Evolutionary conservation across 352 stramenopile genomes (phyloP).

Genomic region (Phytopythium sindhum): DNA sequence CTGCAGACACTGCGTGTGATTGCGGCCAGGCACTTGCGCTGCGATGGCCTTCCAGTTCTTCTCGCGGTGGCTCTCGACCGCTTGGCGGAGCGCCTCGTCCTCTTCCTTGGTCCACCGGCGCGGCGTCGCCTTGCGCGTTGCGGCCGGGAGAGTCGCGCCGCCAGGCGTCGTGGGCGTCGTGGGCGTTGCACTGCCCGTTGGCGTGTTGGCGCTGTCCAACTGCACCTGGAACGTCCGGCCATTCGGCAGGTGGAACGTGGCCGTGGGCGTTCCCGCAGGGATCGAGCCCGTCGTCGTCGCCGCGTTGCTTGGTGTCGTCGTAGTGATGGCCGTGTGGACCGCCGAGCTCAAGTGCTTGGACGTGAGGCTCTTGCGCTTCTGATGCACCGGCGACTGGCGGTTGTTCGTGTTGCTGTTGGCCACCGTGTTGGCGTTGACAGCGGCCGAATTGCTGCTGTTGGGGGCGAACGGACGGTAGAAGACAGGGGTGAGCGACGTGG

Average conservation of each 20-base stretch:
- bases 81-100: slow-evolving; percentile 79
- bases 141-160: slow-evolving; percentile 25
- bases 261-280: slow-evolving; percentile 30
- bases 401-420: slow-evolving; percentile 11
- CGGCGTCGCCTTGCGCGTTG: slow-evolving; percentile 68
- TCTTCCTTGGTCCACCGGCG: slow-evolving; percentile 87
- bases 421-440: not conserved
- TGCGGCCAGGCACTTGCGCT: slow-evolving; percentile 78
- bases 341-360: slow-evolving; percentile 56
- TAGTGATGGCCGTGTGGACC: not conserved
- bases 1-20: slow-evolving; percentile 91
- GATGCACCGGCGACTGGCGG: slow-evolving; percentile 42
- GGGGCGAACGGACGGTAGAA: slow-evolving; percentile 39
- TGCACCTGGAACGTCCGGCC: slow-evolving; percentile 75
- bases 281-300: slow-evolving; percentile 11
- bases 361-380: slow-evolving; percentile 77
- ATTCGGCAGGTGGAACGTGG: slow-evolving; percentile 28
- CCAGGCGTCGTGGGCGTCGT: slow-evolving; percentile 28
- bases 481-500: slow-evolving; percentile 40
- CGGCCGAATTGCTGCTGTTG: slow-evolving; percentile 6
- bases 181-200: slow-evolving; percentile 8
- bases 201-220: slow-evolving; percentile 35
- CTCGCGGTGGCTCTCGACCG: slow-evolving; percentile 84
- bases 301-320: slow-evolving; percentile 8
- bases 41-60: slow-evolving; percentile 93